Evolutionary conservation across 768 basidiomycete genomes (phyloP), one percentile per base, ranked within the genome.

Genomic region (Epithele typhae): DNA sequence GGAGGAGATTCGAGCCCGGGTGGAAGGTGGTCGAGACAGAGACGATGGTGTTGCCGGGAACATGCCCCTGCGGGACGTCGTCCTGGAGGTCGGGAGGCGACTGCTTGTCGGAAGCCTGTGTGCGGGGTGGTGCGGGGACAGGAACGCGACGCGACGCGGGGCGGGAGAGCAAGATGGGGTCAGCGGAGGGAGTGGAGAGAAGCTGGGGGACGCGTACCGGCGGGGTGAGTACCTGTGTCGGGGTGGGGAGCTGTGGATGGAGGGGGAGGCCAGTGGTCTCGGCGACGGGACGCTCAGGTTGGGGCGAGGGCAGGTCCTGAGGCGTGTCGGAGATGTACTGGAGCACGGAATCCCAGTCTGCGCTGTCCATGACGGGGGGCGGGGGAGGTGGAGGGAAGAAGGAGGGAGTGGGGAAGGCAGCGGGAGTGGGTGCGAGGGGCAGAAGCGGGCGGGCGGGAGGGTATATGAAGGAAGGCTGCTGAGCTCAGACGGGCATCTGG

Each of bases 21-120:
- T 77, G 82, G 66, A 91, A 92, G 0, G 87, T 87, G 22, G 89
- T 92, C 14, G 87, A 90, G 27, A 92, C 80, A 1, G 87, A 87
- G 46, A 91, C 82, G 43, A 68, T 56, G 73, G 67, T 75, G 30
- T 55, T 51, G 15, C 35, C 44, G 10, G 46, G 25, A 21, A 36
- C 15, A 8, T 45, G 45, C 17, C 46, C 51, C 5, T 25, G 24
- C 5, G 34, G 40, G 3, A 41, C 15, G 10, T 15, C 9, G 4
- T 60, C 59, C n/a, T 36, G 36, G 4, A 37, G 21, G 0, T 53
- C 54, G 11, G 41, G 10, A 2, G 59, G 49, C 1, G 57, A 48
- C 33, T 46, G 51, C 21, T 49, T 40, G 34, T 54, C 39, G 0
- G 57, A 56, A 5, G 11, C 25, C 57, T 58, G 25, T 9, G 23